Base-by-base conservation (phyloP, 2,329 filamentous ascomycete genomes). In the Phyllosticta citriasiana region DNA sequence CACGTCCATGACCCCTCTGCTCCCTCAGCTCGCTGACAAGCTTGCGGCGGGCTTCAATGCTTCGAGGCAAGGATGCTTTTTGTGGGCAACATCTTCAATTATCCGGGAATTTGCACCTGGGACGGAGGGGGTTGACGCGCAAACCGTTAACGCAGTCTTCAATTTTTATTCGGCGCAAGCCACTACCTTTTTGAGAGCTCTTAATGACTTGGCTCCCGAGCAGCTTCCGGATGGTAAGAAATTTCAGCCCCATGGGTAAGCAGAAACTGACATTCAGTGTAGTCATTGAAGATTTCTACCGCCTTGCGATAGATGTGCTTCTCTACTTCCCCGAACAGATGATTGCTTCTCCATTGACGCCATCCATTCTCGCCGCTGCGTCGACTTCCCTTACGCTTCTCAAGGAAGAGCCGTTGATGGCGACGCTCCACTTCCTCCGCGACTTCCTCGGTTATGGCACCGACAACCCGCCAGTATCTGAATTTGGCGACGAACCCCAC, bases 41-140 rank as follows among this genome's bases (percentile, higher is more conserved):
- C 83, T 99, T 62, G 90, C 90, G 1, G 82, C 82, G 65, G 92
- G 93, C 4, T 99, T 99, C 72, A 83, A 88, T 60, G 82, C 84
- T 19, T 97, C 93, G 10, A 84, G 87, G 63, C 93, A 99, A 75
- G 94, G 94, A 12, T 97, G 93, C 73, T 99, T 99, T 81, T 80
- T 99, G n/a, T 99, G 94, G 94, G 93, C 94, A 1, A 97, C 93
- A 2, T 89, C 92, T 65, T 91, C 93, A 8, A 95, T 99, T 64
- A 83, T 99, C 30, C 88, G 94, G 63, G 94, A 99, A 73, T 99
- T 97, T 71, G 94, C 91, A 0, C 90, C 96, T 67, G 91, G 93
- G 52, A 85, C 89, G 52, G 91, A 96, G 67, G 85, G 89, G 63
- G 89, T 97, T 22, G 88, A 93, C 60, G 82, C 87, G 57, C 79